Conservation (phyloP, 306 rosid genomes). For the Quercus glauca region DNA sequence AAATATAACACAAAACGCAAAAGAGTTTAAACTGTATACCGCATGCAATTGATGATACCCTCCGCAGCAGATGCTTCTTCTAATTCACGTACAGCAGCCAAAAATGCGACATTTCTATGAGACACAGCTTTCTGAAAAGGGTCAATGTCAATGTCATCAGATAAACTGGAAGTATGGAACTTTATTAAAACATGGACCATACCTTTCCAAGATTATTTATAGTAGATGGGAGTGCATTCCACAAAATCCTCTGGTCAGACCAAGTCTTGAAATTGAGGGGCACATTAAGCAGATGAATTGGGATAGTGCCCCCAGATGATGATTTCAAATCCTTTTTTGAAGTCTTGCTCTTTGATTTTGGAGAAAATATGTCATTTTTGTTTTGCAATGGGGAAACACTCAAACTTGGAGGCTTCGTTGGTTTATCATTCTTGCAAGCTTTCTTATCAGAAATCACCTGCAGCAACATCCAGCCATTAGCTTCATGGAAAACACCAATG, state of each 20-base stretch:
- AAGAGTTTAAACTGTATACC: constrained; percentile 32
- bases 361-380: constrained; percentile 42
- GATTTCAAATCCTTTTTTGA: constrained; percentile 29
- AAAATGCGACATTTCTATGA: constrained; percentile 43
- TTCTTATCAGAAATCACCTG: constrained; percentile 40
- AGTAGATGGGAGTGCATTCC: constrained; percentile 48
- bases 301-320: constrained; percentile 1
- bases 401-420: constrained; percentile 29
- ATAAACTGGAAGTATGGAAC: neutral
- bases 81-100: constrained; percentile 49
- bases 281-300: constrained; percentile 39
- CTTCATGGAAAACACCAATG: constrained; percentile 8
- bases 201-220: constrained; percentile 66
- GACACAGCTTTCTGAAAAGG: constrained; percentile 49
- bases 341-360: constrained; percentile 21
- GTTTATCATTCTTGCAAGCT: constrained; percentile 35
- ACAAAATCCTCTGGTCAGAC: constrained; percentile 34
- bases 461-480: constrained; percentile 24
- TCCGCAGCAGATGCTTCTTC: constrained; percentile 72
- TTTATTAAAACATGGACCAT: neutral
- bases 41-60: constrained; percentile 53
- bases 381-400: constrained; percentile 47
- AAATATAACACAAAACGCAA: neutral
- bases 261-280: constrained; percentile 41
- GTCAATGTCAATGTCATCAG: neutral